Evolutionary conservation across 305 asterid species (phyloP), one percentile per base, ranked within the genome.

Genomic region (Withania somnifera): DNA sequence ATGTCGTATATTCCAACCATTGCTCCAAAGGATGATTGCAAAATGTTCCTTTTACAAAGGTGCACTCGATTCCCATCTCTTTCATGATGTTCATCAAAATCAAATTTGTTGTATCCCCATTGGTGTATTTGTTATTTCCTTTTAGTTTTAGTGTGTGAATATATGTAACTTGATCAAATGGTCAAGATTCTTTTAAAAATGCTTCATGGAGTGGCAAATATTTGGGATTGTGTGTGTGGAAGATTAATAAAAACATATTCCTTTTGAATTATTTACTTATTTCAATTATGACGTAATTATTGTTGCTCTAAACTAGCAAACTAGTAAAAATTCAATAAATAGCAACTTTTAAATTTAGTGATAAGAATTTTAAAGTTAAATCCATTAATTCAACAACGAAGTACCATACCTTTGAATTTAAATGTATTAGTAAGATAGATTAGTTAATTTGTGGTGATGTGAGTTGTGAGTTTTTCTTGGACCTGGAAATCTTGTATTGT

Each of bases 1-100:
- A 91, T 93, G 83, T 81, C 88, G 0, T 93, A 92, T 24, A 93
- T 92, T 28, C 97, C 97, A 7, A 93, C 97, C 1, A 92, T 93
- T 38, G 93, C 89, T 14, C 97, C 97, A 0, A 90, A 89, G 87
- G 97, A 93, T 80, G 97, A 92, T 64, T 93, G 97, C 86, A 84
- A 84, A 84, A 90, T 93, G 1, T 89, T 86, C 34, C 88, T 93
- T 10, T 82, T 86, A 1, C 87, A 6, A 82, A 82, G 91, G 83
- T 82, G 92, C 84, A 77, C 53, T 5, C 15, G 84, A 79, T 90
- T 89, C 10, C 93, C 90, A 13, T 67, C 85, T 4, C 58, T 78
- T 26, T 67, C 66, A 15, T 88, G 90, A 88, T n/a, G n/a, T n/a
- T n/a, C n/a, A n/a, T n/a, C n/a, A n/a, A n/a, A n/a, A n/a, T 83